Percentiles rank a stretch among this genome's conserved stretches.
These are phyloP conservation scores for Chalaropsis ovoidea DNA, from an alignment of 2,329 filamentous ascomycete species.

Conservation along the genomic window DNA sequence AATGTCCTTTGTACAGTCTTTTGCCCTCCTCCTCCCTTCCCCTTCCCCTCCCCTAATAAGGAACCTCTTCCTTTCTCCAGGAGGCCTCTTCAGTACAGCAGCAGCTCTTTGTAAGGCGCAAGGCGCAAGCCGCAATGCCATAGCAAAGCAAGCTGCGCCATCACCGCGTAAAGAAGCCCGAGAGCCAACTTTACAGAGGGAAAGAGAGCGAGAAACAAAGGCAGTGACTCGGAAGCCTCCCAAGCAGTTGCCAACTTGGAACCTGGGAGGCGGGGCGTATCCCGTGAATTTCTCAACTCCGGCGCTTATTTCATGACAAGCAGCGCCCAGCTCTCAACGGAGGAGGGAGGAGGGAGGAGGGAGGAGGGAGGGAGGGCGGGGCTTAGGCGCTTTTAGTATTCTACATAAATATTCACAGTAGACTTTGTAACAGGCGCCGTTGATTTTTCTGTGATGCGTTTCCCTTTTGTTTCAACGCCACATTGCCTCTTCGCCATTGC, in stretches of 20 bases:
- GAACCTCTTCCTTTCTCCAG: neutral
- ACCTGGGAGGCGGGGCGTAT: neutral
- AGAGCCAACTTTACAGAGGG: too few relatives aligned
- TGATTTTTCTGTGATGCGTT: neutral
- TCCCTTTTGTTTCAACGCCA: neutral
- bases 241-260: neutral
- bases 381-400: neutral
- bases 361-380: neutral
- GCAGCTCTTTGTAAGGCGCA: neutral
- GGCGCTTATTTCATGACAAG: neutral
- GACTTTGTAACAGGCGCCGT: neutral
- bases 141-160: too few relatives aligned
- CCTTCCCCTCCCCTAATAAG: neutral
- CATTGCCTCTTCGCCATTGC: neutral
- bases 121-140: too few relatives aligned
- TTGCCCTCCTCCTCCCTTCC: neutral
- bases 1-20: neutral
- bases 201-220: neutral
- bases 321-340: neutral
- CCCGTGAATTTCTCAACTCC: neutral
- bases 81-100: neutral
- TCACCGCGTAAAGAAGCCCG: too few relatives aligned
- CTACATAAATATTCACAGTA: neutral
- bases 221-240: neutral
- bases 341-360: neutral